A percentile compares a stretch with the other conserved stretches of the same genome.
Conservation (phyloP, 1,139 yeast species). For the Sugiyamaella grinbergsii region DNA sequence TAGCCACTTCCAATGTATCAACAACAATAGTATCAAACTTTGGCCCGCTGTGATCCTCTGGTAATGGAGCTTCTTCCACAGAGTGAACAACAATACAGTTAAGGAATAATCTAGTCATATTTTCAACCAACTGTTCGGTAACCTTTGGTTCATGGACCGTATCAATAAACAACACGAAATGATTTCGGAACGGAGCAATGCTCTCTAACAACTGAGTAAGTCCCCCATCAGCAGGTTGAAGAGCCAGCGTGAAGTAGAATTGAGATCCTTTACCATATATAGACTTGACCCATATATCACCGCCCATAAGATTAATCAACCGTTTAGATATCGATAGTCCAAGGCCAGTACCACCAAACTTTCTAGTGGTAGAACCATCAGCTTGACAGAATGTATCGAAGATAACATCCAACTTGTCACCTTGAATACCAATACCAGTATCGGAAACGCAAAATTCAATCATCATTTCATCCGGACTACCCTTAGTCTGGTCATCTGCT, state of each 20-base stretch:
- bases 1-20: conserved; percentile 75
- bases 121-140: conserved; percentile 53
- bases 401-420: conserved; percentile 77
- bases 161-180: conserved; percentile 67
- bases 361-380: conserved; percentile 87
- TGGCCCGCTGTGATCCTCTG: conserved; percentile 44
- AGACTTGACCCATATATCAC: conserved; percentile 83
- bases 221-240: conserved; percentile 69
- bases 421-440: conserved; percentile 86
- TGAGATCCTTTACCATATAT: conserved; percentile 81
- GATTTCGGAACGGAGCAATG: conserved; percentile 70
- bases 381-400: conserved; percentile 92
- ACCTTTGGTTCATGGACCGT: conserved; percentile 61
- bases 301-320: conserved; percentile 86
- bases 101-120: conserved; percentile 48
- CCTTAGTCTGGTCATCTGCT: conserved; percentile 44
- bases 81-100: conserved; percentile 48
- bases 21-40: conserved; percentile 79
- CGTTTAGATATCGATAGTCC: conserved; percentile 87
- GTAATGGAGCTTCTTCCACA: conserved; percentile 47
- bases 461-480: conserved; percentile 58
- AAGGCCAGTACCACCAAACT: conserved; percentile 88
- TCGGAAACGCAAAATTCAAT: conserved; percentile 85
- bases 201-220: conserved; percentile 68
- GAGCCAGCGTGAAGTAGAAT: conserved; percentile 76